Conservation (phyloP, 345 rosid species). For the Stellera chamaejasme region DNA sequence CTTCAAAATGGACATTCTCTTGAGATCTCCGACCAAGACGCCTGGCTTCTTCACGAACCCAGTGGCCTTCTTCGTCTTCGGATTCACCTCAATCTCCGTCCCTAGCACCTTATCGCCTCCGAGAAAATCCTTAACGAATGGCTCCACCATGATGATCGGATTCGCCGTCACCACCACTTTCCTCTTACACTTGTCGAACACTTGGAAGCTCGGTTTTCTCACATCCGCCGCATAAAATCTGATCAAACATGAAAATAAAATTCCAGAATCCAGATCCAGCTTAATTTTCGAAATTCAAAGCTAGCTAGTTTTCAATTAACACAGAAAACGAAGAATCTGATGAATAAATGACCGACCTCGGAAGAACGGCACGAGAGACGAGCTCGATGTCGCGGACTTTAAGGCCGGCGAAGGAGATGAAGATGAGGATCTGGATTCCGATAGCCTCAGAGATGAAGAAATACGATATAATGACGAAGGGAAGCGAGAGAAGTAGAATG, state of each 20-base stretch:
- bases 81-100: conserved; percentile 88
- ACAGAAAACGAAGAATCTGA: not conserved
- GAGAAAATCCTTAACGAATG: conserved; percentile 81
- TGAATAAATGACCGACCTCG: conserved; percentile 30
- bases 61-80: conserved; percentile 64
- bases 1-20: conserved; percentile 59
- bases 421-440: conserved; percentile 83
- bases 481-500: conserved; percentile 62
- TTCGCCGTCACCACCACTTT: conserved; percentile 96
- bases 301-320: not conserved
- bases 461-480: conserved; percentile 55
- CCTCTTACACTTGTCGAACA: conserved; percentile 76
- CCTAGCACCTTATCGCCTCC: conserved; percentile 89
- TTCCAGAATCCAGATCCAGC: not conserved
- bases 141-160: conserved; percentile 86
- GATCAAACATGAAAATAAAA: not conserved
- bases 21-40: conserved; percentile 60
- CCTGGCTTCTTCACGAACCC: conserved; percentile 91
- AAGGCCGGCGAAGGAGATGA: conserved; percentile 72
- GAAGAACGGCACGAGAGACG: conserved; percentile 81
- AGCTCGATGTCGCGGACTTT: conserved; percentile 85
- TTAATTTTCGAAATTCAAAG: not conserved
- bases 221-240: conserved; percentile 93
- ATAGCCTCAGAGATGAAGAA: conserved; percentile 72
- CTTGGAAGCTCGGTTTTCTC: conserved; percentile 71